A percentile compares a stretch with the other conserved stretches of the same genome.
Conservation (phyloP, 2,329 filamentous ascomycete genomes). For the Lomentospora prolificans region DNA sequence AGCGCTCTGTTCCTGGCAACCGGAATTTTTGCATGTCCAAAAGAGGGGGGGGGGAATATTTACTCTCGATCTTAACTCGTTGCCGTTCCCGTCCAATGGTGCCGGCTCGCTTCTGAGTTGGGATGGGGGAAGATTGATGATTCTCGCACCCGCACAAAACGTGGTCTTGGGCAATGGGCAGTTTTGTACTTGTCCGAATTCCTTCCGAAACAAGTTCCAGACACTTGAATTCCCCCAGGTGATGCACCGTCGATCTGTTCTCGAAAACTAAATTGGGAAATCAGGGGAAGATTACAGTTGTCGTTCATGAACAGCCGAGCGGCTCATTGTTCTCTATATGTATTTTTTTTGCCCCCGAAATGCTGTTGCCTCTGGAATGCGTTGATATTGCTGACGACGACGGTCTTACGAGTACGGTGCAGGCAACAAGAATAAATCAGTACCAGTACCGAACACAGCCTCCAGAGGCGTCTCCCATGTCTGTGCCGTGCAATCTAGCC, state of each 20-base stretch:
- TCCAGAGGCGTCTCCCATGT: too few relatives aligned
- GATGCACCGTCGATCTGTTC: conserved; percentile 5
- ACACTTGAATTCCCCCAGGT: not conserved
- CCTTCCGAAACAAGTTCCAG: conserved; percentile 8
- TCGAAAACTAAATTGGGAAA: not conserved
- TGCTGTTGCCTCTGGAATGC: not conserved
- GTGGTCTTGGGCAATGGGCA: not conserved
- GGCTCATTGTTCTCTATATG: not conserved
- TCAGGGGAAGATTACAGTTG: not conserved
- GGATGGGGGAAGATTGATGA: not conserved
- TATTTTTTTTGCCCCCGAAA: not conserved
- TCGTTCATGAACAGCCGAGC: not conserved
- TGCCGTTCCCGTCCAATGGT: not conserved
- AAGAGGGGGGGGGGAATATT: too few relatives aligned
- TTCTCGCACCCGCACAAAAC: not conserved
- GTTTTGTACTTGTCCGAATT: not conserved
- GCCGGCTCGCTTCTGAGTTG: not conserved
- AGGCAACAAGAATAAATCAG: conserved; percentile 2
- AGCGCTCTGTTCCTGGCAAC: not conserved
- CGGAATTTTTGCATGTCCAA: not conserved
- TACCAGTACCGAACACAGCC: too few relatives aligned
- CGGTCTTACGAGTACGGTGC: not conserved
- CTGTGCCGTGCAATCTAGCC: too few relatives aligned
- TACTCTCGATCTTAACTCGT: not conserved
- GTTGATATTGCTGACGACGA: conserved; percentile 2